Base-by-base conservation (phyloP, 192 early-diverging fungal genomes). In the Glomus cerebriforme region DNA sequence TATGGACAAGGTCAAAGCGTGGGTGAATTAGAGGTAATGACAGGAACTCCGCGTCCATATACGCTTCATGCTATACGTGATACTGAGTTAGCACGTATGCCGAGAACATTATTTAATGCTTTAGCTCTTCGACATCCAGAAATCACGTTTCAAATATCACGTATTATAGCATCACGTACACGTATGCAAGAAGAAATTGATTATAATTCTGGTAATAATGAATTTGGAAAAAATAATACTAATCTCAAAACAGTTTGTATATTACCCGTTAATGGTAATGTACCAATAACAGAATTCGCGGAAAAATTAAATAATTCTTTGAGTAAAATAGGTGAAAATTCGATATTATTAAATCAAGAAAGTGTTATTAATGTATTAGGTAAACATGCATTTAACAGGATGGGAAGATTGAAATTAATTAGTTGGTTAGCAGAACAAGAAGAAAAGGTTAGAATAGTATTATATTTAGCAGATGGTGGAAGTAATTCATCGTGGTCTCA, bases 61-160 rank as follows among this genome's bases (percentile, higher is more conserved):
- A 99, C 96, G 7, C 86, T 99, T 31, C 97, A 99, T 79, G 98
- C 98, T 2, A 99, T 99, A 78, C 92, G 98, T 59, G 98, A 99
- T 81, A 92, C 96, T 0, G 97, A 99, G 85, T 88, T 99, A 29
- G 96, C 96, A 26, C 90, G 97, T 15, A 93, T 99, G 86, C 98
- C 98, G 7, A 95, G 94, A 64, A 95, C 96, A 0, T 86, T 99
- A 59, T 98, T 99, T 83, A 93, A 95, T 79, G 93, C 96, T 22
- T 89, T 99, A 60, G 94, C 97, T 31, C 82, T 91, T 58, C 87
- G 92, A 24, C 92, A 97, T 74, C 97, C 98, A 3, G 94, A 93
- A 45, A 94, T 99, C 76, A 96, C 95, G 3, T 91, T 99, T 60
- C 92, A 94, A 39, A 92, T 99, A 43, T 92, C 94, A 37, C 91